Conservation (phyloP, 495 filamentous ascomycete genomes). For the Penicillium angulare region DNA sequence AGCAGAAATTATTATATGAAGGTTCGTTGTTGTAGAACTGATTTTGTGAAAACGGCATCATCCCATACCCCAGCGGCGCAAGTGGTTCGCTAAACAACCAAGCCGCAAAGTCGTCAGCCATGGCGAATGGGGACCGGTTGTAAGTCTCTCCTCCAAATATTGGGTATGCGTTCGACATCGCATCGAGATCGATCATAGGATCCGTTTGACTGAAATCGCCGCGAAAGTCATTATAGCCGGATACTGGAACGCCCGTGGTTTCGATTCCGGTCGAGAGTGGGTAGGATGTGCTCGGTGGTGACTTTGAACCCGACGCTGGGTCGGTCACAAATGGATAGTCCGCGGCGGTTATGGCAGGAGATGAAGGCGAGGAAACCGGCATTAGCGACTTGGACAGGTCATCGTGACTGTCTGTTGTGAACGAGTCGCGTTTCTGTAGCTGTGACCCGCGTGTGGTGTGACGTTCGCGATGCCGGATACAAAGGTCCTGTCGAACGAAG, state of each 20-base stretch:
- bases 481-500: conserved; percentile 94
- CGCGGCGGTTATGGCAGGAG: conserved; percentile 19
- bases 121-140: conserved; percentile 81
- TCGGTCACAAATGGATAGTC: conserved; percentile 22
- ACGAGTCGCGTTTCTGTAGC: conserved; percentile 80
- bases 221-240: conserved; percentile 30
- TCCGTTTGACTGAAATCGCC: conserved; percentile 15
- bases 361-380: conserved; percentile 16
- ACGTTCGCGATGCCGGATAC: conserved; percentile 87
- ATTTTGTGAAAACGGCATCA: conserved; percentile 40
- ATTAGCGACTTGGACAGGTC: conserved; percentile 18
- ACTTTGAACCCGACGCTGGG: conserved; percentile 11
- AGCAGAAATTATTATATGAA: conserved; percentile 34
- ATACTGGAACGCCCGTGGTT: conserved; percentile 12
- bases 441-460: conserved; percentile 96
- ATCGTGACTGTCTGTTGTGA: conserved; percentile 30
- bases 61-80: conserved; percentile 36
- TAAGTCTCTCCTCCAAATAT: conserved; percentile 80
- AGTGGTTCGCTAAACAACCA: conserved; percentile 78
- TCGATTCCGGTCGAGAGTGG: conserved; percentile 30
- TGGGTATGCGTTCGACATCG: conserved; percentile 71
- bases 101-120: conserved; percentile 89
- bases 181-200: conserved; percentile 52
- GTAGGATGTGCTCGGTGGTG: conserved; percentile 22
- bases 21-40: conserved; percentile 44